Evolutionary conservation across 2,329 filamentous ascomycete genomes (phyloP).

Genomic region (Colletotrichum orbiculare): DNA sequence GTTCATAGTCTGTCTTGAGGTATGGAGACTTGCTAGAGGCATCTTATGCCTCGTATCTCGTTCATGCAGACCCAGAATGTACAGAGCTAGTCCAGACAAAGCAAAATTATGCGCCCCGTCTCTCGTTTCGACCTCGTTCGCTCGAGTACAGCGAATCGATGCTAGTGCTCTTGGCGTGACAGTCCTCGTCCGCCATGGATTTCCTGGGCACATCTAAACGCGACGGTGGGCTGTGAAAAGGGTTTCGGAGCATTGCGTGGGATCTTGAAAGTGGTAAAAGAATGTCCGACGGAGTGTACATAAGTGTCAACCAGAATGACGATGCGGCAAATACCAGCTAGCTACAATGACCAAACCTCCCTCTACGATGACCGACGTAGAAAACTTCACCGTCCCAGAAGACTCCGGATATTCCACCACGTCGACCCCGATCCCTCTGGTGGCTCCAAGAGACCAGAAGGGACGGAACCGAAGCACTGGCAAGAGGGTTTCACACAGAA

Average conservation of each 20-base stretch:
- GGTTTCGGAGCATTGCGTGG: no score
- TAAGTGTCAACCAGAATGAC: background rate
- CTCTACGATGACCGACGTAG: background rate
- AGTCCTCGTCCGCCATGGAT: background rate
- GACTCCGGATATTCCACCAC: slow-evolving; percentile 7
- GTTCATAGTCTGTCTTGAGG: background rate
- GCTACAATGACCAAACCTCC: background rate
- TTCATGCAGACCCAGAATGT: background rate
- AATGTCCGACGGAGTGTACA: background rate
- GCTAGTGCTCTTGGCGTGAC: no score
- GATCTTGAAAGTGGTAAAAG: background rate
- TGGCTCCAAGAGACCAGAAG: background rate
- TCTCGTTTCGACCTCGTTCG: background rate
- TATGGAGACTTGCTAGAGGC: background rate
- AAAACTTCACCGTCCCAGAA: background rate
- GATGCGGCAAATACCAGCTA: background rate
- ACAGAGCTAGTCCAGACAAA: background rate
- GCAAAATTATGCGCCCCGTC: background rate
- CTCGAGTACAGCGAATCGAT: no score
- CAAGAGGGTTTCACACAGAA: slow-evolving; percentile 10
- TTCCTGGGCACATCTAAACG: no score
- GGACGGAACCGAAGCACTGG: background rate
- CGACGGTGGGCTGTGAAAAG: no score
- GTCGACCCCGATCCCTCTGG: background rate
- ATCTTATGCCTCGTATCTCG: background rate